A percentile compares a stretch with the other conserved stretches of the same genome.
These are phyloP conservation scores for Diaporthe caulivora DNA, from an alignment of 2,329 filamentous ascomycete species.

Conservation along the genomic window DNA sequence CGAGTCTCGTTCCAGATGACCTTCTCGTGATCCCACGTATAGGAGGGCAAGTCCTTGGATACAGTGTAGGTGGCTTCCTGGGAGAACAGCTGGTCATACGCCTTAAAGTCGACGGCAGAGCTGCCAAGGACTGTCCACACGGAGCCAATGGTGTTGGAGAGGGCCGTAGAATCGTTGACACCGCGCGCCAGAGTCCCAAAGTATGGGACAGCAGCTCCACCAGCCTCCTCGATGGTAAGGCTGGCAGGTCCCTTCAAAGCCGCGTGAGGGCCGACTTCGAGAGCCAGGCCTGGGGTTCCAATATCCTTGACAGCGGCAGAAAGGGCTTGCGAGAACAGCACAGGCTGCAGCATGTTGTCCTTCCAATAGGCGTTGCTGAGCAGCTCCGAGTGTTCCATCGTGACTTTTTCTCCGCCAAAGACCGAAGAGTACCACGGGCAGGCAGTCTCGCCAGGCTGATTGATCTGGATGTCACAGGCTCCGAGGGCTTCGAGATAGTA, in stretches of 20 bases:
- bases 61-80: constrained; percentile 16
- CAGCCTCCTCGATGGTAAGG: constrained; percentile 45
- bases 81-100: constrained; percentile 20
- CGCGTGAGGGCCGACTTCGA: constrained; percentile 52
- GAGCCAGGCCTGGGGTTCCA: constrained; percentile 30
- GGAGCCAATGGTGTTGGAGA: constrained; percentile 40
- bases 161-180: constrained; percentile 38
- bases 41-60: constrained; percentile 35
- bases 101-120: constrained; percentile 22
- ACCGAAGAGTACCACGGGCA: constrained; percentile 45
- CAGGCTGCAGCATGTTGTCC: constrained; percentile 42
- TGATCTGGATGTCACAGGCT: not conserved
- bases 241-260: constrained; percentile 54
- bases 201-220: constrained; percentile 42
- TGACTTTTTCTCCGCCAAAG: constrained; percentile 29
- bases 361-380: constrained; percentile 41
- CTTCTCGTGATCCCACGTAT: constrained; percentile 37
- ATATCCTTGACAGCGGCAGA: constrained; percentile 29
- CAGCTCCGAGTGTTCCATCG: not conserved
- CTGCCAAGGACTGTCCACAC: constrained; percentile 35
- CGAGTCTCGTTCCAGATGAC: constrained; percentile 37
- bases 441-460: not conserved
- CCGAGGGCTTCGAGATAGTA: constrained; percentile 34
- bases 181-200: constrained; percentile 42
- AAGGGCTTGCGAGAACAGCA: constrained; percentile 43